Conservation (phyloP, 2,329 filamentous ascomycete species). For the Fusarium dlaminii region DNA sequence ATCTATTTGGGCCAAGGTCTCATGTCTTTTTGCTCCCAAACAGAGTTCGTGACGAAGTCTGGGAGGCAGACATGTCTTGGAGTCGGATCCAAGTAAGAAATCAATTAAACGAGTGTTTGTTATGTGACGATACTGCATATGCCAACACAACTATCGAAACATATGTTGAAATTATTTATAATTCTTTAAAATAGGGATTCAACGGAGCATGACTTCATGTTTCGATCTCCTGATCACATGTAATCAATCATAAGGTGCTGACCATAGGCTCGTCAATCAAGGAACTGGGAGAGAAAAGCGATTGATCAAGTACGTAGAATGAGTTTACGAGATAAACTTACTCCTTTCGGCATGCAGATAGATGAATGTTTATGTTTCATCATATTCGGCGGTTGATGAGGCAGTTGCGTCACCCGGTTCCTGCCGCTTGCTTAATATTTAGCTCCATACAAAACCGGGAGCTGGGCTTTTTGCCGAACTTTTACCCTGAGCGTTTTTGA, state of each 20-base stretch:
- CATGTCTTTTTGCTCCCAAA: neutral
- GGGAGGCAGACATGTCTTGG: neutral
- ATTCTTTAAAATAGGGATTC: neutral
- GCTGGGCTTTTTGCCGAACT: conserved; percentile 56
- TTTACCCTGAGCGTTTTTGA: conserved; percentile 57
- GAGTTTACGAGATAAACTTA: neutral
- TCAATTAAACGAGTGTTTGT: neutral
- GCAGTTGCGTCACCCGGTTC: conserved; percentile 50
- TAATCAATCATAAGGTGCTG: neutral
- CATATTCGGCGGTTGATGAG: neutral
- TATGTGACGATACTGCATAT: neutral
- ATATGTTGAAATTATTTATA: neutral
- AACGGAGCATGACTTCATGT: neutral
- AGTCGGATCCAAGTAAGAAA: neutral
- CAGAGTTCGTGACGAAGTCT: neutral
- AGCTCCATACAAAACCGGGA: conserved; percentile 38
- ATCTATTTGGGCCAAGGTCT: neutral
- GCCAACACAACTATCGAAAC: neutral
- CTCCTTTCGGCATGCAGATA: neutral
- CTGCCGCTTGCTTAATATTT: conserved; percentile 44
- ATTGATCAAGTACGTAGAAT: neutral
- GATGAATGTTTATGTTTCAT: neutral
- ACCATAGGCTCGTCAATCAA: neutral
- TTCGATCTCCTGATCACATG: neutral
- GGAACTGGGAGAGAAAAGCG: neutral